Percentiles rank a stretch among this genome's conserved stretches.
Evolutionary conservation across 1,284 basidiomycete genomes (phyloP).

Genomic region (Melampsora americana): DNA sequence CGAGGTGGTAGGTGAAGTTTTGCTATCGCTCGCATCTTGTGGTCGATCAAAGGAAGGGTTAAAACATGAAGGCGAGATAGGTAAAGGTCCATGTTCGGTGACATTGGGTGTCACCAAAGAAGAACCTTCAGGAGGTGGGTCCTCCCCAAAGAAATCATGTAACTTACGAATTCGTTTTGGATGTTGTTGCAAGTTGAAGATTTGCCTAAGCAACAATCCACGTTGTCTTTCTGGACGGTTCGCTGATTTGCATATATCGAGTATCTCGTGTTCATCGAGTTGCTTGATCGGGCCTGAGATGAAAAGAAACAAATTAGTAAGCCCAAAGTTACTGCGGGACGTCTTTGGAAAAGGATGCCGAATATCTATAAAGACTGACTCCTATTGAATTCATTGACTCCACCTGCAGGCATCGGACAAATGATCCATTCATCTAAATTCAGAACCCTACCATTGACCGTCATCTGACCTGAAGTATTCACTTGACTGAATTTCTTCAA

Average conservation of each 20-base stretch:
- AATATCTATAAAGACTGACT: background rate
- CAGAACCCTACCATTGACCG: constrained; percentile 44
- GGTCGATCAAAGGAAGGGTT: constrained; percentile 2
- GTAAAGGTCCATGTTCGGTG: constrained; percentile 14
- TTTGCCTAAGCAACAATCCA: constrained; percentile 61
- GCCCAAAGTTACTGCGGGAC: too few species aligned
- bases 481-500: constrained; percentile 77
- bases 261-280: constrained; percentile 75
- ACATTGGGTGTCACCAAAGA: constrained; percentile 16
- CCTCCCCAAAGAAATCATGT: constrained; percentile 63
- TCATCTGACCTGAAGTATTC: constrained; percentile 47
- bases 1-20: constrained; percentile 43
- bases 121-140: constrained; percentile 38
- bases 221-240: constrained; percentile 73
- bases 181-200: constrained; percentile 46
- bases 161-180: constrained; percentile 54
- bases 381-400: constrained; percentile 22
- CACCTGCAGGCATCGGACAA: constrained; percentile 18
- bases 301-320: background rate
- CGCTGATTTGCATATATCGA: constrained; percentile 79
- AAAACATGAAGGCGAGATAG: constrained; percentile 6
- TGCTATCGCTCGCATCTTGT: background rate
- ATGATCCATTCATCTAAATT: constrained; percentile 28
- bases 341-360: too few species aligned
- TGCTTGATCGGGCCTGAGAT: constrained; percentile 57